phyloP scores from a whole-genome alignment of 345 rosid species.

The Brassica napus region Da-Ae NC_063450.1:53564001-53564500 shows the following conservation, averaged over 20 bases:
- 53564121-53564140: constrained; percentile 97
- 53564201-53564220: constrained; percentile 97
- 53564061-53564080: constrained; percentile 96
- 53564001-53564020: constrained; percentile 91
- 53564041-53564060: constrained; percentile 92
- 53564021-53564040: constrained; percentile 95
- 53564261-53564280: constrained; percentile 98
- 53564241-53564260: constrained; percentile 91
- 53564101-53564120: constrained; percentile 82
- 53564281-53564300: constrained; percentile 98
- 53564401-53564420: neutral
- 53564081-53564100: constrained; percentile 99
- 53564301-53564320: constrained; percentile 98
- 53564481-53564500: neutral
- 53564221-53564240: constrained; percentile 93
- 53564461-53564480: neutral
- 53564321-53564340: constrained; percentile 97
- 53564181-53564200: constrained; percentile 94
- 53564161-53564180: constrained; percentile 97
- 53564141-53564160: constrained; percentile 81
- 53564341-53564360: constrained; percentile 97
- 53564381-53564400: constrained; percentile 93
- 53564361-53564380: constrained; percentile 95
- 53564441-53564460: neutral
- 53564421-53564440: neutral